Percentiles rank a stretch among this genome's conserved stretches.
Conservation (phyloP, 2,329 filamentous ascomycete species). For the Stachybotrys elegans region DNA sequence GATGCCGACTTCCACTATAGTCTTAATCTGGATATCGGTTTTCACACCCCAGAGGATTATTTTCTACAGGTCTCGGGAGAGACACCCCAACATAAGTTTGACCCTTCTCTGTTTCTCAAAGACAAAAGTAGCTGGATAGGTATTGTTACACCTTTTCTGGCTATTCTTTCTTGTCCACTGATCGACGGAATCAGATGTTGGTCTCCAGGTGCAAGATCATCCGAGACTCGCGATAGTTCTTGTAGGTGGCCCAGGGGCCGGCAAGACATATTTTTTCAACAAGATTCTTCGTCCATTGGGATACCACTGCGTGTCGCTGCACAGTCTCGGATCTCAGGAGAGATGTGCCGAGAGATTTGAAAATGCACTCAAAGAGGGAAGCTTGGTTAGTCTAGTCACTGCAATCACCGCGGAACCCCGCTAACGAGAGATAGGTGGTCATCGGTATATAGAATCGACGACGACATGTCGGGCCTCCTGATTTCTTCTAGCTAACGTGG, state of each 20-base stretch:
- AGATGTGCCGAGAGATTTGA: no score
- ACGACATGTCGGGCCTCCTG: neutral
- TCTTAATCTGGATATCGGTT: neutral
- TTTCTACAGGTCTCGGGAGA: neutral
- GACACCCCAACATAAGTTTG: neutral
- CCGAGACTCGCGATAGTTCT: neutral
- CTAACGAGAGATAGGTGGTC: neutral
- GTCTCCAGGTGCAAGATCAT: neutral
- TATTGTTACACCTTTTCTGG: no score
- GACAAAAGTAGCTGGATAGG: no score
- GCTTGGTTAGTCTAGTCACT: no score
- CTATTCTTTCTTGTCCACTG: neutral
- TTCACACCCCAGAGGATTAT: neutral
- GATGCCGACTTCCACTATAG: neutral
- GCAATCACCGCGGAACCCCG: no score
- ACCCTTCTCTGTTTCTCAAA: no score
- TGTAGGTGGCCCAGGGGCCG: neutral
- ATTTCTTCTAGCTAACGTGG: neutral
- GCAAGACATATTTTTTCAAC: neutral
- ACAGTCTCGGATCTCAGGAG: no score
- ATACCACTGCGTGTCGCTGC: no score
- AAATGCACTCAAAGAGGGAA: neutral
- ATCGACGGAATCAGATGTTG: neutral
- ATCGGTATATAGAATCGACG: neutral
- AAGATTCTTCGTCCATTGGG: neutral